Base-by-base conservation (phyloP, 1,139 yeast species). In the Saccharomyces hybrid region DNA sequence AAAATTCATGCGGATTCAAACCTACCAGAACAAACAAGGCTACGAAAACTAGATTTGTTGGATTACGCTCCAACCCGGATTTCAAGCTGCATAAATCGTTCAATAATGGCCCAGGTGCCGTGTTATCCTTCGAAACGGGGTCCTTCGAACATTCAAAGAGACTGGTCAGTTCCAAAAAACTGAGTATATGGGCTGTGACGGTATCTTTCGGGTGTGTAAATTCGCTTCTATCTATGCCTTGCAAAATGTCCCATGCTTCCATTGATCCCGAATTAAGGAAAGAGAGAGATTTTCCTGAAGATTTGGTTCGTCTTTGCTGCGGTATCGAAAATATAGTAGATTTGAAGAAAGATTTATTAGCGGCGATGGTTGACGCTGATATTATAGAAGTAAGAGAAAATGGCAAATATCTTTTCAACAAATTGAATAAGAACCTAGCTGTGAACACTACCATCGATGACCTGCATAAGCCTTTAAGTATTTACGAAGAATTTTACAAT, bases 161-260 rank as follows among this genome's bases (percentile, higher is more conserved):
- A 57, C 84, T 91, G 58, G 93, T 90, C 26, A 93, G 88, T 63
- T 75, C 77, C 52, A 82, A 91, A 9, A 56, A 58, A 16, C 65
- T 73, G 54, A 82, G 84, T 55, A 76, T 91, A 48, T 91, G 88
- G 75, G 90, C 93, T 42, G 89, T 91, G 60, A 88, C 96, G 8
- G 97, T 91, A 3, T 87, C 96, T 5, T 91, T 91, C 72, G 98
- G 98, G 19, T 87, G 96, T 70, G 97, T 91, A 55, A 88, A 89
- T 73, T 88, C 96, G 19, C 77, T 91, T 65, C 88, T 91, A 56
- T 86, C 95, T 49, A 81, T 90, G 86, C 97, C 97, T 11, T 88
- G 97, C 71, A 82, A 82, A 70, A 90, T 90, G 97, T 88, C 96
- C 2, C 97, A 90, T 68, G 97, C 97, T n/a, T 85, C 96, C 5